Base-by-base conservation (phyloP, 2,329 filamentous ascomycete genomes). In the Trichoderma sp. region DNA sequence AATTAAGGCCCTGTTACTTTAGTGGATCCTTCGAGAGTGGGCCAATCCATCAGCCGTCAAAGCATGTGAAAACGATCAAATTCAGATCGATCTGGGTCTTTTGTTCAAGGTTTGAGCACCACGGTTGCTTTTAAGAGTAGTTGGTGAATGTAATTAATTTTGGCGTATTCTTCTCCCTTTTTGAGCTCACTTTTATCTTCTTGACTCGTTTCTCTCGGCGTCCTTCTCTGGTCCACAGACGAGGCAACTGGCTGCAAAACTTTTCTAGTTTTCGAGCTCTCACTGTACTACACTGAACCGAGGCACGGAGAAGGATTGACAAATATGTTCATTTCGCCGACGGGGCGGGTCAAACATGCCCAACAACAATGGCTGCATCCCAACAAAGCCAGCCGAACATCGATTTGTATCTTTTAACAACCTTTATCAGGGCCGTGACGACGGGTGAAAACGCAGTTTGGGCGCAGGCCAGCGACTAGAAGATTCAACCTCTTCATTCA, bases 21-120 rank as follows among this genome's bases (percentile, higher is more conserved):
- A 57, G 63, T 65, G 63, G 63, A 42, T 22, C 37, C 27, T n/a
- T 35, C 48, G 4, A 3, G 19, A 48, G 63, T 65, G 63, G 63
- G 39, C 39, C 37, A 52, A 29, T 35, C 22, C 50, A 27, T 17
- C 63, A 57, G 52, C 56, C 35, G 37, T 37, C 50, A 45, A 65
- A 53, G 37, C 63, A 65, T 65, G 63, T 65, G 63, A 65, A 65
- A 65, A 29, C 63, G 63, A 65, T 65, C 63, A 25, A 32, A 10
- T 45, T 48, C 27, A 57, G 63, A 65, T 57, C 50, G 52, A 65
- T 57, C 63, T 57, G 63, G 63, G 37, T 19, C 37, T 57, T 56
- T 57, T 65, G 27, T 34, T 19, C 37, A 42, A 57, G n/a, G 63
- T 19, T 52, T 65, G 27, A 37, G 19, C 37, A 37, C 63, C 63